Evolutionary conservation across 768 basidiomycete genomes (phyloP).

Genomic region (Termitomyces sp.): DNA sequence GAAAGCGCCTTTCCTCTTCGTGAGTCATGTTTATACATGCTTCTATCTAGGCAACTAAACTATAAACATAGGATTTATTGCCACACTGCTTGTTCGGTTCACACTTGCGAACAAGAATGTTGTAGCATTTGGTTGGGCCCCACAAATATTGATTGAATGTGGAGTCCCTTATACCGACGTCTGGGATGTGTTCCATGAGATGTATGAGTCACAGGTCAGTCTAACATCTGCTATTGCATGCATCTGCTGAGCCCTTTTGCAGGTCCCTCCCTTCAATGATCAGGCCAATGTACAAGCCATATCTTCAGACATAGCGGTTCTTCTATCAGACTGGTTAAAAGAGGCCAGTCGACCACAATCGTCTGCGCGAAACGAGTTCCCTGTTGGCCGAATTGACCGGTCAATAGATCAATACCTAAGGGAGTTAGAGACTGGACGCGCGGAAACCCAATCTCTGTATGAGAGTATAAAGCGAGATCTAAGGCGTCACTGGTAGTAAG

Average conservation of each 20-base stretch:
- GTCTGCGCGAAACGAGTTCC: conserved; percentile 62
- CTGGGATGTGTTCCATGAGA: conserved; percentile 82
- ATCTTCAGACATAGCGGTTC: conserved; percentile 76
- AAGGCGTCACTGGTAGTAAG: conserved; percentile 61
- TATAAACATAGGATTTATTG: conserved; percentile 58
- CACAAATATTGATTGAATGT: conserved; percentile 74
- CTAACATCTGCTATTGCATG: background rate
- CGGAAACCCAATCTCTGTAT: conserved; percentile 61
- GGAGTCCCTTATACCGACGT: conserved; percentile 78
- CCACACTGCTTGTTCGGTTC: conserved; percentile 73
- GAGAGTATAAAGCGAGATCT: conserved; percentile 71
- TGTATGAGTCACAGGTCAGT: conserved; percentile 84
- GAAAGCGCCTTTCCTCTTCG: conserved; percentile 87
- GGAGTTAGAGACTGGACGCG: conserved; percentile 59
- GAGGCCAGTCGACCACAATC: conserved; percentile 74
- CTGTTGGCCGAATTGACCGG: conserved; percentile 71
- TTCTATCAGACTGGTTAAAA: conserved; percentile 79
- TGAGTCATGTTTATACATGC: conserved; percentile 34
- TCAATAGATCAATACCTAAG: conserved; percentile 72
- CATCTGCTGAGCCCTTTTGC: conserved; percentile 1
- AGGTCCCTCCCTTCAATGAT: conserved; percentile 84
- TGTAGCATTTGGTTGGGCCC: conserved; percentile 77
- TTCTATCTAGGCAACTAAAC: background rate
- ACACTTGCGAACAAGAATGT: conserved; percentile 54
- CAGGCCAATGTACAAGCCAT: conserved; percentile 77